Base-by-base conservation (phyloP, 495 filamentous ascomycete species). In the Hypoxylon fuscum region DNA sequence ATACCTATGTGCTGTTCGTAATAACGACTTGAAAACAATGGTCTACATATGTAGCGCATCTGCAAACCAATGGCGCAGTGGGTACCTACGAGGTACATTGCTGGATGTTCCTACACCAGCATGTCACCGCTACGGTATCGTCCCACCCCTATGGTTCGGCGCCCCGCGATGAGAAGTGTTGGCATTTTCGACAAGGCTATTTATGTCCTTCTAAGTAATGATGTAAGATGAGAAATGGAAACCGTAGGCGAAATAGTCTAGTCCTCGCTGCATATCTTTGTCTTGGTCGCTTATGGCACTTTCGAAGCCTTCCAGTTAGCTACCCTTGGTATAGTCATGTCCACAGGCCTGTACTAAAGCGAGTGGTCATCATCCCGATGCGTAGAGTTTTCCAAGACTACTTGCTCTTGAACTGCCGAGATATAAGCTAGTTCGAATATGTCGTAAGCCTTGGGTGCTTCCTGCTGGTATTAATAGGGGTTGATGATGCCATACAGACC, bases 41-140 rank as follows among this genome's bases (percentile, higher is more conserved):
- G n/a, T n/a, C n/a, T n/a, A n/a, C n/a, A 52, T 31, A 53, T 40
- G 41, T 58, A 62, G 57, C 51, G 63, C 57, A 61, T 57, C 52
- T 66, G 63, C 53, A 55, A 42, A 35, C 17, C 37, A 34, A 57
- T 32, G 51, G 62, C 40, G 45, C n/a, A 31, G 38, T 40, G 37
- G 51, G 42, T 62, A 66, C 51, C n/a, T 54, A 3, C 18, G n/a
- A 47, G 38, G 63, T 62, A 66, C 57, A 48, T 12, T 14, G 29
- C 41, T 44, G 27, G 21, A 40, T 22, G 23, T 51, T 32, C 45
- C 34, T 66, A 52, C 47, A 56, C 22, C 32, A 32, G 56, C 42
- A 59, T 29, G 55, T 37, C 12, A 25, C 44, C 12, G 41, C 45
- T 45, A 51, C 49, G 17, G 14, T 47, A 49, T 41, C 47, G 57